These are phyloP conservation scores for Pseudogymnoascus sp. DNA, from an alignment of 2,329 filamentous ascomycete genomes.

Conservation along the genomic window DNA sequence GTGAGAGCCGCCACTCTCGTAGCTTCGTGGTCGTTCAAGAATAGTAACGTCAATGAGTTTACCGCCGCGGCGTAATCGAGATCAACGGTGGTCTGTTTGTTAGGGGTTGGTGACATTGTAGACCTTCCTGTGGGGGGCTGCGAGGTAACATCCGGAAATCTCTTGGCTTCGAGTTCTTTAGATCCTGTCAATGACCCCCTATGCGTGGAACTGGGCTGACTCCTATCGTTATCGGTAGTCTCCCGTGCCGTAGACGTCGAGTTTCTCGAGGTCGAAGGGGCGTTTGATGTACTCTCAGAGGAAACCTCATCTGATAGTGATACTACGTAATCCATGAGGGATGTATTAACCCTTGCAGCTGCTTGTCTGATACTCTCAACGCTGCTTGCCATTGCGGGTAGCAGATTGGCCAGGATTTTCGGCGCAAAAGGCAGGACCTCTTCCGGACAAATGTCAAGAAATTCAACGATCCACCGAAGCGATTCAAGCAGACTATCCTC, in stretches of 20 bases:
- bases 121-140: slow-evolving; percentile 32
- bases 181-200: slow-evolving; percentile 31
- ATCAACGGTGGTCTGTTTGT: slow-evolving; percentile 47
- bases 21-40: slow-evolving; percentile 93
- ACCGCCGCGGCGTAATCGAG: slow-evolving; percentile 96
- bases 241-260: slow-evolving; percentile 33
- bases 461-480: slow-evolving; percentile 88
- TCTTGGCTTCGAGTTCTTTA: slow-evolving; percentile 43
- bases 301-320: slow-evolving; percentile 65
- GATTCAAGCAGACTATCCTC: slow-evolving; percentile 89
- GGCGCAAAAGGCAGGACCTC: slow-evolving; percentile 94
- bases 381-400: slow-evolving; percentile 88
- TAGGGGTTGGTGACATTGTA: slow-evolving; percentile 15
- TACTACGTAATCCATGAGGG: slow-evolving; percentile 89
- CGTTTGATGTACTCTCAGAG: slow-evolving; percentile 32
- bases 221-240: slow-evolving; percentile 23
- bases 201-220: slow-evolving; percentile 25
- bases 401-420: slow-evolving; percentile 78
- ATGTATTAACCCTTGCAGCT: slow-evolving; percentile 80
- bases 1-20: slow-evolving; percentile 88
- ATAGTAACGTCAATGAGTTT: slow-evolving; percentile 83
- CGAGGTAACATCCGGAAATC: slow-evolving; percentile 45
- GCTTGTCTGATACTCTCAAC: slow-evolving; percentile 84
- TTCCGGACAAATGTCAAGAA: slow-evolving; percentile 94
- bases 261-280: slow-evolving; percentile 31